Conservation (phyloP, 2,329 filamentous ascomycete species). For the Amauroascus verrucosus region DNA sequence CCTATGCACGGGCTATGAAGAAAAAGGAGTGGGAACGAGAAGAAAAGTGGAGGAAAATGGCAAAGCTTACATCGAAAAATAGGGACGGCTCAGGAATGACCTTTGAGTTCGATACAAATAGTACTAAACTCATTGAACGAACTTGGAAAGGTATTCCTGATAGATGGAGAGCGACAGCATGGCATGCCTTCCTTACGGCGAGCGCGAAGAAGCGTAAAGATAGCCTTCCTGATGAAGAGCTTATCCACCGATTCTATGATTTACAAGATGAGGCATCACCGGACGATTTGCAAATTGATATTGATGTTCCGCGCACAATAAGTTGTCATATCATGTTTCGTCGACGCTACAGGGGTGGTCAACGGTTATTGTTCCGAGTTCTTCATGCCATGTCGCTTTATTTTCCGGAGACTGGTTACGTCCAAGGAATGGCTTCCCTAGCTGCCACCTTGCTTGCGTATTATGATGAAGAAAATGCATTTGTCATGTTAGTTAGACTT, state of each 20-base stretch:
- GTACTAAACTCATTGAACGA: slow-evolving; percentile 75
- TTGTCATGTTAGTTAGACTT: slow-evolving; percentile 91
- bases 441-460: slow-evolving; percentile 91
- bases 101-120: slow-evolving; percentile 70
- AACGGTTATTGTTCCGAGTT: slow-evolving; percentile 83
- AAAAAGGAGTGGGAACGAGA: slow-evolving; percentile 52
- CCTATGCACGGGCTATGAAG: slow-evolving; percentile 40
- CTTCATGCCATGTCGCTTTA: slow-evolving; percentile 86
- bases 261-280: slow-evolving; percentile 65
- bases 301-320: slow-evolving; percentile 92
- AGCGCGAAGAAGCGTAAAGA: slow-evolving; percentile 58
- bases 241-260: slow-evolving; percentile 61
- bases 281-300: slow-evolving; percentile 93
- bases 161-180: slow-evolving; percentile 83
- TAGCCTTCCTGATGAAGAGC: slow-evolving; percentile 56
- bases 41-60: slow-evolving; percentile 61
- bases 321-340: slow-evolving; percentile 97
- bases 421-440: slow-evolving; percentile 93
- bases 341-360: slow-evolving; percentile 78
- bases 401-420: slow-evolving; percentile 83
- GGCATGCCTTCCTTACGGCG: slow-evolving; percentile 80
- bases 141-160: slow-evolving; percentile 99
- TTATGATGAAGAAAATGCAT: slow-evolving; percentile 88
- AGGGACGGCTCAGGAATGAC: slow-evolving; percentile 50
- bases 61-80: slow-evolving; percentile 38